Percentiles rank a stretch among this genome's conserved stretches.
phyloP scores from a whole-genome alignment of 441 rosid genomes.

The Populus hybrid region DNA sequence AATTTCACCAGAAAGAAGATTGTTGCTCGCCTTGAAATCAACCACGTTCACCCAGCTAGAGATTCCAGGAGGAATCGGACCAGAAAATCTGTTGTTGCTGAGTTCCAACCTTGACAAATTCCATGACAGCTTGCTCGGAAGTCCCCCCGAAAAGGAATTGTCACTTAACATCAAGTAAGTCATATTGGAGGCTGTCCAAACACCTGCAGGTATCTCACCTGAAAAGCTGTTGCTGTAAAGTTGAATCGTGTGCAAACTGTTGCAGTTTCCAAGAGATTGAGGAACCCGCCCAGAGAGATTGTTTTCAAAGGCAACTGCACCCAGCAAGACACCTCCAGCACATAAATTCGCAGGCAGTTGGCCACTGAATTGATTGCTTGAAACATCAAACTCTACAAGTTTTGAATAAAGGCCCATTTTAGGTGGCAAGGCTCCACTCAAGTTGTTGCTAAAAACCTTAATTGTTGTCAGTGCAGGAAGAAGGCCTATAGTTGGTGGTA shows the following conservation, averaged over 20 bases:
- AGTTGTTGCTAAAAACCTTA: slow-evolving; percentile 44
- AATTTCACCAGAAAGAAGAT: slow-evolving; percentile 54
- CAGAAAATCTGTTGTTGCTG: slow-evolving; percentile 65
- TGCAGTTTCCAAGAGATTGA: slow-evolving; percentile 59
- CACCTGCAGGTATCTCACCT: slow-evolving; percentile 61
- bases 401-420: slow-evolving; percentile 60
- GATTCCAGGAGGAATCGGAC: slow-evolving; percentile 56
- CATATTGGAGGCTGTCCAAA: slow-evolving; percentile 64
- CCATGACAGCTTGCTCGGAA: slow-evolving; percentile 58
- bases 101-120: slow-evolving; percentile 69
- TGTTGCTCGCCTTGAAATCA: slow-evolving; percentile 64
- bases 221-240: slow-evolving; percentile 63
- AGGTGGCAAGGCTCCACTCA: slow-evolving; percentile 65
- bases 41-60: slow-evolving; percentile 51
- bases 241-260: slow-evolving; percentile 47
- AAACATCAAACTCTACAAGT: slow-evolving; percentile 58
- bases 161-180: slow-evolving; percentile 51
- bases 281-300: slow-evolving; percentile 67
- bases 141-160: slow-evolving; percentile 63
- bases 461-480: slow-evolving; percentile 40
- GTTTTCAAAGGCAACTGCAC: slow-evolving; percentile 60
- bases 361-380: slow-evolving; percentile 61
- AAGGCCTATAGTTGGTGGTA: slow-evolving; percentile 50
- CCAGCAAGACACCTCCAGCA: slow-evolving; percentile 47
- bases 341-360: slow-evolving; percentile 66